Conservation (phyloP, 352 stramenopile genomes). For the Phytopythium vexans region DNA sequence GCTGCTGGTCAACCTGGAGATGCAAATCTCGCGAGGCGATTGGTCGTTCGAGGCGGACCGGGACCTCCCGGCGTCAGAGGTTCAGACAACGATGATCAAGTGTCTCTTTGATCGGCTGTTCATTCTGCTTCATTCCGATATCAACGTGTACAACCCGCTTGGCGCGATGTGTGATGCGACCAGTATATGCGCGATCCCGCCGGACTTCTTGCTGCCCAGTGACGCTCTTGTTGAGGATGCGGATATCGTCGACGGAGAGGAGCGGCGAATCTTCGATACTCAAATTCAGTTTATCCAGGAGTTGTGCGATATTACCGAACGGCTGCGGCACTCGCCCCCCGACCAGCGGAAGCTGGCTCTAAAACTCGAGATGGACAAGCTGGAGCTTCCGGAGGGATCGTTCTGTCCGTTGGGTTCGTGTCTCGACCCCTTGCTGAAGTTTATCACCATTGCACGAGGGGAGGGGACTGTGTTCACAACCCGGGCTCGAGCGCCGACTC, state of each 20-base stretch:
- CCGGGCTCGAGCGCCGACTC: constrained; percentile 71
- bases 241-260: constrained; percentile 19
- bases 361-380: constrained; percentile 48
- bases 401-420: constrained; percentile 73
- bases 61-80: constrained; percentile 57
- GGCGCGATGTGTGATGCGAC: constrained; percentile 61
- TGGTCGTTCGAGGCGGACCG: constrained; percentile 62
- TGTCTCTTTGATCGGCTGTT: constrained; percentile 62
- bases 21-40: constrained; percentile 62
- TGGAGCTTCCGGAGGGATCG: constrained; percentile 51
- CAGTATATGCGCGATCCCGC: constrained; percentile 39
- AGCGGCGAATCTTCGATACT: constrained; percentile 52
- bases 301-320: constrained; percentile 75
- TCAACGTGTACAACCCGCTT: constrained; percentile 29
- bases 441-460: constrained; percentile 56
- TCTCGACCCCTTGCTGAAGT: constrained; percentile 53
- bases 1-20: constrained; percentile 79
- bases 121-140: constrained; percentile 39
- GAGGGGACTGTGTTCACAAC: constrained; percentile 89
- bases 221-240: constrained; percentile 30
- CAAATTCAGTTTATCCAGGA: constrained; percentile 73
- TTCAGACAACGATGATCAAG: constrained; percentile 59
- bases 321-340: constrained; percentile 50
- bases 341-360: constrained; percentile 62
- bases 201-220: constrained; percentile 37